Conservation (phyloP, 192 early-diverging fungal genomes). For the Coemansia furcata region DNA sequence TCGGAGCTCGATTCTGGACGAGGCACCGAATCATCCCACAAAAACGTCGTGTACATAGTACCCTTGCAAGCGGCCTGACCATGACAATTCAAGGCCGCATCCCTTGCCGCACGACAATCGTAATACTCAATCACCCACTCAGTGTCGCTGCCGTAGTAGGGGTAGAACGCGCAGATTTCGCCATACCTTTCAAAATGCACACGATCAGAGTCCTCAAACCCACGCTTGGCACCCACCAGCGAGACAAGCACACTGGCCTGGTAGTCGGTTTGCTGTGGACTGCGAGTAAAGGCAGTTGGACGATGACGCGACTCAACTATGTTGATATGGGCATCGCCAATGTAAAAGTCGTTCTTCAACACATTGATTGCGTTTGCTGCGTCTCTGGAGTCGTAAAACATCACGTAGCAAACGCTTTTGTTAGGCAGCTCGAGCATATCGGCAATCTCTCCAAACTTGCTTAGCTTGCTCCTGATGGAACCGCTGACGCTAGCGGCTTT, state of each 20-base stretch:
- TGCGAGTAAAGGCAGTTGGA: conserved; percentile 13
- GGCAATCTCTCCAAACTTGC: conserved; percentile 29
- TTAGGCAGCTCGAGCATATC: conserved; percentile 11
- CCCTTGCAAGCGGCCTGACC: conserved; percentile 4
- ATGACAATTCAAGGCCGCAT: conserved; percentile 13
- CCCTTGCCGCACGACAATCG: conserved; percentile 20
- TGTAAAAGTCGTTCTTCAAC: conserved; percentile 6
- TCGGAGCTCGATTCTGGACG: background rate
- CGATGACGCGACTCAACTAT: conserved; percentile 21
- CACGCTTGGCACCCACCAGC: conserved; percentile 1
- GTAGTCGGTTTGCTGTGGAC: conserved; percentile 8
- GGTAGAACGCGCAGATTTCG: conserved; percentile 17
- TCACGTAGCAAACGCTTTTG: conserved; percentile 37
- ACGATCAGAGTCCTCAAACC: conserved; percentile 13
- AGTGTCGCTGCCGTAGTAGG: conserved; percentile 1
- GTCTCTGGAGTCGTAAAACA: conserved; percentile 32
- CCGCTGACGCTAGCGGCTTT: background rate
- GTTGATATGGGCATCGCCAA: background rate
- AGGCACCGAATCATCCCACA: conserved; percentile 30
- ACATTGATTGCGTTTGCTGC: conserved; percentile 5
- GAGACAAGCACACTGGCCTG: conserved; percentile 34
- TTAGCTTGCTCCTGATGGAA: conserved; percentile 14
- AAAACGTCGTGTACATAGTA: conserved; percentile 22
- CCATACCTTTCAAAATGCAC: conserved; percentile 22
- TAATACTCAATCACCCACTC: conserved; percentile 43